Percentiles rank a stretch among this genome's conserved stretches.
Conservation (phyloP, 129 eudicot genomes). For the sunflower (Helianthus annuus) region DNA sequence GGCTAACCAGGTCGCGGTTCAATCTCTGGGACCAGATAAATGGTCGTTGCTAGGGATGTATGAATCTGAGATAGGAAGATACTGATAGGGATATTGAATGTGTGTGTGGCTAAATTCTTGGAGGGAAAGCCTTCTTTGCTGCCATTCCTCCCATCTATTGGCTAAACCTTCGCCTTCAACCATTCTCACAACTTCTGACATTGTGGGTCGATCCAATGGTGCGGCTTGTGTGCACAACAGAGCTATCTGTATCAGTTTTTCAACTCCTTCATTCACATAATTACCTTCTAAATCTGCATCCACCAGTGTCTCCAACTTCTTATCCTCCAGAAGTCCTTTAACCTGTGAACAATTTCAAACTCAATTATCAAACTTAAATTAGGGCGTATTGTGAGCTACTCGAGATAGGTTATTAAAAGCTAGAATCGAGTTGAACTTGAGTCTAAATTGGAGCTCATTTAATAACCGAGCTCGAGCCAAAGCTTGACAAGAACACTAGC, state of each 20-base stretch:
- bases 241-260: slow-evolving; percentile 69
- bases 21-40: slow-evolving; percentile 70
- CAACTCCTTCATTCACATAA: slow-evolving; percentile 57
- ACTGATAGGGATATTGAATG: slow-evolving; percentile 28
- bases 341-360: slow-evolving; percentile 47
- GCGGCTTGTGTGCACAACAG: slow-evolving; percentile 70
- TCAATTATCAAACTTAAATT: not conserved
- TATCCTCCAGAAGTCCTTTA: slow-evolving; percentile 66
- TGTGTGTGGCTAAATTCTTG: slow-evolving; percentile 45
- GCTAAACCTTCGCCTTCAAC: slow-evolving; percentile 84
- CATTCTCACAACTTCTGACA: slow-evolving; percentile 87
- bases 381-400: too few species aligned
- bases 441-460: too few species aligned
- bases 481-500: too few species aligned
- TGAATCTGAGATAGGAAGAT: slow-evolving; percentile 51
- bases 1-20: not conserved
- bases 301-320: slow-evolving; percentile 64
- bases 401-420: too few species aligned
- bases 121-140: slow-evolving; percentile 47
- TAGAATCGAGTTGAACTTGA: too few species aligned
- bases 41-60: slow-evolving; percentile 51
- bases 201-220: slow-evolving; percentile 68
- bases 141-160: slow-evolving; percentile 83
- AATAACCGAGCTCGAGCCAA: too few species aligned
- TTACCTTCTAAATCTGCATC: slow-evolving; percentile 63